These are phyloP conservation scores for Rubus idaeus DNA, from an alignment of 306 rosid species.

Conservation along the genomic window DNA sequence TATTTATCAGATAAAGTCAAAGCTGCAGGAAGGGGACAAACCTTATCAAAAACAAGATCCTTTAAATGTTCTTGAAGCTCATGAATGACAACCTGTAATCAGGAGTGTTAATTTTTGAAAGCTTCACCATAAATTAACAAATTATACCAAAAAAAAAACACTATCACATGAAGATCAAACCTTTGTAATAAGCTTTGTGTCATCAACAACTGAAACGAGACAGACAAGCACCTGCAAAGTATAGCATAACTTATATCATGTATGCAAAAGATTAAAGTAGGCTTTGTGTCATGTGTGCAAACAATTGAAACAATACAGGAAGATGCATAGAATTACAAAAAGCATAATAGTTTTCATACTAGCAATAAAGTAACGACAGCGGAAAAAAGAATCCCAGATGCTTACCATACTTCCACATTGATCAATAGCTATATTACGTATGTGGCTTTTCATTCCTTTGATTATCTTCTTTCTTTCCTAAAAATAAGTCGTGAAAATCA, in stretches of 20 bases:
- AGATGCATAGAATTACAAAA: background rate
- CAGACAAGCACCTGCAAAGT: slow-evolving; percentile 72
- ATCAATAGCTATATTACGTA: slow-evolving; percentile 67
- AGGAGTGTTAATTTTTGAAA: slow-evolving; percentile 19
- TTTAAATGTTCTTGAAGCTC: slow-evolving; percentile 65
- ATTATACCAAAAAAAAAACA: slow-evolving; percentile 8
- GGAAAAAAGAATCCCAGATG: background rate
- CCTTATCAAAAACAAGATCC: slow-evolving; percentile 86
- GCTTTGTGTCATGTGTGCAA: background rate
- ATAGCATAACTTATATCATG: background rate
- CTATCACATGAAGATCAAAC: slow-evolving; percentile 41
- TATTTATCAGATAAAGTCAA: background rate
- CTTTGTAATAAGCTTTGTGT: slow-evolving; percentile 85
- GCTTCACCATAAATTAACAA: slow-evolving; percentile 19
- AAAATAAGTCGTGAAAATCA: slow-evolving; percentile 27
- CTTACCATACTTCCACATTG: slow-evolving; percentile 82
- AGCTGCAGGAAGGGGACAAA: slow-evolving; percentile 26
- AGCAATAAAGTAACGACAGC: background rate
- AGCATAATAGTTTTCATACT: background rate
- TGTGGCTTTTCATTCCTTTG: slow-evolving; percentile 85
- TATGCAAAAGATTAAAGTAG: background rate
- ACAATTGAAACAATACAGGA: background rate
- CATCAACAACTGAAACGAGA: slow-evolving; percentile 83
- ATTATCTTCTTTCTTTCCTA: slow-evolving; percentile 94
- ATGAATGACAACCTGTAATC: slow-evolving; percentile 62